Percentiles rank a stretch among this genome's conserved stretches.
phyloP scores from a whole-genome alignment of 768 basidiomycete species.

The Boletus vinaceobasis region DNA sequence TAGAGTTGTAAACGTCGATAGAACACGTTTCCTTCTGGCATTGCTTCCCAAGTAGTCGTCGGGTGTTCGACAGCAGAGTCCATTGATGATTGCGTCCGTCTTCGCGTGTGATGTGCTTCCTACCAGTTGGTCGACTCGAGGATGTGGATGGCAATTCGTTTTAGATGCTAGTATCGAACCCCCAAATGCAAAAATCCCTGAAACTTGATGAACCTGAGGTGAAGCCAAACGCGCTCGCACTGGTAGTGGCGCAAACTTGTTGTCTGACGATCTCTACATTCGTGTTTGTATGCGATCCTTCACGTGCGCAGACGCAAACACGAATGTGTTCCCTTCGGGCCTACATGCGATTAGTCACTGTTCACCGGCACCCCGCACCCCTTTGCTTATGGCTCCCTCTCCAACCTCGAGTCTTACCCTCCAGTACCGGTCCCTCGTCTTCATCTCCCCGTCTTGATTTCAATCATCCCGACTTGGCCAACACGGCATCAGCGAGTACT shows the following conservation, averaged over 20 bases:
- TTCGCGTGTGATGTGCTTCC: background rate
- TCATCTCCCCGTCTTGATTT: conserved; percentile 63
- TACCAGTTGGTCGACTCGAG: background rate
- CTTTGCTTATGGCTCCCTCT: conserved; percentile 45
- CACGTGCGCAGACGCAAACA: too few relatives aligned
- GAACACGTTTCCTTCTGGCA: conserved; percentile 84
- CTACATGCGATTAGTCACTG: too few relatives aligned
- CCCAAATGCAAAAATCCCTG: background rate
- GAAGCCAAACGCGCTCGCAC: background rate
- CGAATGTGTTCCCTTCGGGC: too few relatives aligned
- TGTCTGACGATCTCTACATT: background rate
- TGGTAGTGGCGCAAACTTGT: background rate
- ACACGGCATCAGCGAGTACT: conserved; percentile 56
- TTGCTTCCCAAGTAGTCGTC: conserved; percentile 84
- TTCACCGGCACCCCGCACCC: too few relatives aligned
- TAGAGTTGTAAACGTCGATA: conserved; percentile 86
- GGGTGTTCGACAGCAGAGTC: conserved; percentile 60
- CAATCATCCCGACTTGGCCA: conserved; percentile 55
- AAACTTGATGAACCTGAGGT: background rate
- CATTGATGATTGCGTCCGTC: conserved; percentile 20
- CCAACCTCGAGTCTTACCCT: conserved; percentile 54
- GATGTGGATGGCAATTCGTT: background rate
- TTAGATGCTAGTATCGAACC: background rate
- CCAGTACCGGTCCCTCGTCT: conserved; percentile 55
- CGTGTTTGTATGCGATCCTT: too few relatives aligned